Conservation (phyloP, 2,329 filamentous ascomycete species). For the Aspergillus pseudoglaucus region DNA sequence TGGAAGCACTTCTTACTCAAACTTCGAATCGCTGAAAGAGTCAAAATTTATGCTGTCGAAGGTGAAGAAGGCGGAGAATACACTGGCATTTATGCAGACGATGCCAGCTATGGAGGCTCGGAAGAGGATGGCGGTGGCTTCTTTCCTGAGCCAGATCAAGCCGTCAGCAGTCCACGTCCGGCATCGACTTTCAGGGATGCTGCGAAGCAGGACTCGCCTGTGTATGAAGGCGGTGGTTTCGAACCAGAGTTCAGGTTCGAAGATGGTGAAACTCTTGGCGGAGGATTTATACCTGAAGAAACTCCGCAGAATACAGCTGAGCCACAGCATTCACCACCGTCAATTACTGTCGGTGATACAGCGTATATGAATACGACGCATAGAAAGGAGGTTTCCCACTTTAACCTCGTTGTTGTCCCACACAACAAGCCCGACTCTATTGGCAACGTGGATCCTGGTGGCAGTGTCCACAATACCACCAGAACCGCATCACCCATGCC, state of each 20-base stretch:
- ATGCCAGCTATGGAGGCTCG: constrained; percentile 16
- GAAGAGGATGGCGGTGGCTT: constrained; percentile 32
- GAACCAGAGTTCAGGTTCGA: background rate
- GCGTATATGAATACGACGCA: background rate
- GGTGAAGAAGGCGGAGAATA: constrained; percentile 31
- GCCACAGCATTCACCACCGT: background rate
- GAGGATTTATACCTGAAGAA: constrained; percentile 15
- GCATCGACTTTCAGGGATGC: background rate
- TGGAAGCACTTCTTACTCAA: constrained; percentile 58
- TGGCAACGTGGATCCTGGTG: background rate
- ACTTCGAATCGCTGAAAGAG: constrained; percentile 64
- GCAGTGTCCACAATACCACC: background rate
- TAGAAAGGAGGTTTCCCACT: constrained; percentile 9
- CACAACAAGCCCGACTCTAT: constrained; percentile 2
- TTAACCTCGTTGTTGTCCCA: constrained; percentile 26
- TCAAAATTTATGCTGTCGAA: constrained; percentile 52
- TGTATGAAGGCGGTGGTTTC: background rate
- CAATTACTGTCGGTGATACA: background rate
- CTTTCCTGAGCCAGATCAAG: constrained; percentile 26
- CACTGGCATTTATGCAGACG: constrained; percentile 30
- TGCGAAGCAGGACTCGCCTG: too few species aligned
- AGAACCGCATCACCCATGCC: background rate
- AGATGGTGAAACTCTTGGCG: constrained; percentile 9
- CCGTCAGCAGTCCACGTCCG: constrained; percentile 1
- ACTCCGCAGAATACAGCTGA: background rate